Base-by-base conservation (phyloP, 805 yeast genomes). In the Lachancea sp. region DNA sequence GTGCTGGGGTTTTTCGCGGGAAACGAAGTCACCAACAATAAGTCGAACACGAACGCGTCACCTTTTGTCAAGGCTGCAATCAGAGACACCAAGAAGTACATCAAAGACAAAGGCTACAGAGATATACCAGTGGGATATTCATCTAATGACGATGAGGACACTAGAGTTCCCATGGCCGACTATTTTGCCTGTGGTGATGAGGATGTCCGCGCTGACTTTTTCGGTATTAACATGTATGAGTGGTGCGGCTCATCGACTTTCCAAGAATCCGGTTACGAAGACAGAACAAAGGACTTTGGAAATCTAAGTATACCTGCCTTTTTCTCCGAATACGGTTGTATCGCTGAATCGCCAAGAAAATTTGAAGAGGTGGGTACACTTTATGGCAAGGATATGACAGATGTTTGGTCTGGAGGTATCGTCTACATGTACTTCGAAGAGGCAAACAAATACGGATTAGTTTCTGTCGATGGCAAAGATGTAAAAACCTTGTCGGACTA, bases 331-430 rank as follows among this genome's bases (percentile, higher is more conserved):
- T 81, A 81, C 59, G 88, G 88, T 57, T 82, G 88, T 70, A 81
- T 81, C 67, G 66, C 57, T 43, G 79, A 75, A 46, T 55, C 54
- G 33, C 87, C 87, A 64, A 77, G 88, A 75, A 62, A 62, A 49
- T 82, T 82, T 74, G 69, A 76, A 44, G 87, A 81, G 64, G 81
- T 82, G 52, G 75, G 66, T 22, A 70, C 84, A 47, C 56, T 82
- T 32, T 82, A 73, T 68, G 66, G 78, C 49, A 63, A 63, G 43
- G 72, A 81, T 20, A 82, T 82, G 89, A 80, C 85, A 49, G 81
- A 73, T 60, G 79, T 80, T 48, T 82, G 88, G 88, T 81, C 87
- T 38, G 88, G 89, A 66, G 89, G 87, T 72, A 81, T 82, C 59
- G 88, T 81, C 44, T 82, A 81, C 70, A 78, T 81, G 87, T 82